Evolutionary conservation across 306 rosid genomes (phyloP).

Genomic region (Neltuma alba): DNA sequence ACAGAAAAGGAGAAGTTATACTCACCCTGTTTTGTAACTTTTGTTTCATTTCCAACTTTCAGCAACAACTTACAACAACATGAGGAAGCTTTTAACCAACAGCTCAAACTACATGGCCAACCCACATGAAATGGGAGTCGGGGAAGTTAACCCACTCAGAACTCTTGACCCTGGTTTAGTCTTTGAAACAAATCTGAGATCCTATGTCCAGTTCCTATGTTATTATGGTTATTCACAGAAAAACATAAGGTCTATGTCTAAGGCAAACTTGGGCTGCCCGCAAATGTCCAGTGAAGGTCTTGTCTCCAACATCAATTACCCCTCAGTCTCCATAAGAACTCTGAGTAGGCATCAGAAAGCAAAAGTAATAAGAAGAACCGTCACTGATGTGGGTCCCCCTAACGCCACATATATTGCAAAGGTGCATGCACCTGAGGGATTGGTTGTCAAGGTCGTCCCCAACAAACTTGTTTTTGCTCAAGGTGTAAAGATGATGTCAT

Average conservation of each 20-base stretch:
- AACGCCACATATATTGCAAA: conserved; percentile 54
- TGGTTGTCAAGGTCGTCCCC: conserved; percentile 52
- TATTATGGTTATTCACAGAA: conserved; percentile 56
- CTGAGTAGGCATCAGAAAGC: conserved; percentile 44
- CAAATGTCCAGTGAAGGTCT: conserved; percentile 49
- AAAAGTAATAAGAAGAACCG: conserved; percentile 43
- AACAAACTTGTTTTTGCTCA: conserved; percentile 43
- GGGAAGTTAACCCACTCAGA: conserved; percentile 59
- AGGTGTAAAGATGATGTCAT: conserved; percentile 40
- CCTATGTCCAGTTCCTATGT: conserved; percentile 61
- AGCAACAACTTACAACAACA: conserved; percentile 54
- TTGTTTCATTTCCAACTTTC: conserved; percentile 30
- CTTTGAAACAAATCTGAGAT: conserved; percentile 43
- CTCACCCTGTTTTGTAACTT: neutral
- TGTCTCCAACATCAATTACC: conserved; percentile 59
- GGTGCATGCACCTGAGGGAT: conserved; percentile 52
- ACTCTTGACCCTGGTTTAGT: conserved; percentile 66
- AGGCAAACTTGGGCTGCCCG: conserved; percentile 57
- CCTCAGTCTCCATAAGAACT: conserved; percentile 56
- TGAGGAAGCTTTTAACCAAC: conserved; percentile 54
- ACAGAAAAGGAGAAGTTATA: neutral
- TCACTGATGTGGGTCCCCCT: conserved; percentile 54
- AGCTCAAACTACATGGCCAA: conserved; percentile 51
- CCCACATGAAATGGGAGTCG: conserved; percentile 66
- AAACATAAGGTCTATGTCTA: conserved; percentile 50